These are phyloP conservation scores for Candida caryicola DNA, from an alignment of 805 yeast species.

Conservation along the genomic window DNA sequence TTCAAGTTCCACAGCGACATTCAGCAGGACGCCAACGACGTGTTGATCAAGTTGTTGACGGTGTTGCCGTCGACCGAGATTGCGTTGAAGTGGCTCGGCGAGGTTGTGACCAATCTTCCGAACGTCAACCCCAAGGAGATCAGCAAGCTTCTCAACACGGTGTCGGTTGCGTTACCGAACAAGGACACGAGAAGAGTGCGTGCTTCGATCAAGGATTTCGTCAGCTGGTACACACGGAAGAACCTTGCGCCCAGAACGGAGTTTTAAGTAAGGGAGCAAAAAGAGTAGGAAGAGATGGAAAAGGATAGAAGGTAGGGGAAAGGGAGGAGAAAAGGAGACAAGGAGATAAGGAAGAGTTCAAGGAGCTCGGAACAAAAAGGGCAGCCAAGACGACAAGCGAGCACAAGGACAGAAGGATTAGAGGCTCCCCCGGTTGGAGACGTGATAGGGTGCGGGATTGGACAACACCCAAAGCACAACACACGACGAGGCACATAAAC, in stretches of 20 bases:
- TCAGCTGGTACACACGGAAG: slow-evolving; percentile 78
- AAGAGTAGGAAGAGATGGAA: background rate
- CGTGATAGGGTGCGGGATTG: too few species aligned
- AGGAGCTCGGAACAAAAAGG: too few species aligned
- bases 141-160: slow-evolving; percentile 54
- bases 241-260: slow-evolving; percentile 47
- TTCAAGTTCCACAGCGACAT: slow-evolving; percentile 69
- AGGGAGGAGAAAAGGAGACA: too few species aligned
- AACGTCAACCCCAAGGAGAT: slow-evolving; percentile 67
- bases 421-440: too few species aligned
- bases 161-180: slow-evolving; percentile 58
- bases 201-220: slow-evolving; percentile 69
- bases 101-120: slow-evolving; percentile 57
- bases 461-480: too few species aligned
- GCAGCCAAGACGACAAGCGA: too few species aligned
- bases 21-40: slow-evolving; percentile 70
- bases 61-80: slow-evolving; percentile 44
- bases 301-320: too few species aligned
- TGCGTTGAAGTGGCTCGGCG: slow-evolving; percentile 58
- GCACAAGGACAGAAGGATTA: too few species aligned
- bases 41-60: slow-evolving; percentile 61
- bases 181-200: slow-evolving; percentile 75
- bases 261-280: slow-evolving; percentile 10
- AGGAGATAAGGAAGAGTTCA: too few species aligned
- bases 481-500: too few species aligned